Evolutionary conservation across 805 yeast genomes (phyloP), one percentile per base, ranked within the genome.

Genomic region (Wickerhamiella parazyma): DNA sequence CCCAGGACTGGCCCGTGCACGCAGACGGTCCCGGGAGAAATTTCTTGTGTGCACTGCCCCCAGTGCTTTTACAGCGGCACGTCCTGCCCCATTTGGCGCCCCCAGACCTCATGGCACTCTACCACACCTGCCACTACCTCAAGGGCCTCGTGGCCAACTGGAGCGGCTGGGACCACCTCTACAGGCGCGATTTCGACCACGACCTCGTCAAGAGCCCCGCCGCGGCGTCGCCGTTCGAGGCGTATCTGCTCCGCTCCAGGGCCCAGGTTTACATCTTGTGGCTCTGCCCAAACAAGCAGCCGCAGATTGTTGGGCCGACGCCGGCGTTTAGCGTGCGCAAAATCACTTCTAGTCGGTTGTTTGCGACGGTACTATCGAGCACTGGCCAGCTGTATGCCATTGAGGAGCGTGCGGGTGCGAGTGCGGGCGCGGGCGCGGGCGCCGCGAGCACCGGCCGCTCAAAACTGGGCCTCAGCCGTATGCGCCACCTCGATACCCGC

Each of bases 241-340:
- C 24, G 18, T 40, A 33, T 25, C 21, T 40, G 16, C n/a, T 33
- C 2, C 43, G 43, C 6, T 24, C 38, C 11, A 40, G 25, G 33
- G 43, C 43, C 19, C 37, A 24, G 38, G 38, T 40, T 3, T 40
- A 40, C 24, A 24, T 40, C 22, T 25, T 40, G 31, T 40, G 43
- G 43, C 33, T 40, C 2, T 36, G 22, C 2, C 43, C 43, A 18
- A 40, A 40, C 18, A 36, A 40, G 18, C 17, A 24, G 18, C 43
- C 43, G 18, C 43, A 40, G 16, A 33, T 40, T 14, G 43, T 40
- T 2, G 43, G 43, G 16, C 43, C 43, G 8, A 40, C 43, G 4
- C 43, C 43, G 10, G 36, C 35, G 26, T 40, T 40, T 18, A 29
- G 33, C 14, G 21, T 40, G 20, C 36, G 36, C n/a, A 40, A 33